These are phyloP conservation scores for Nemophila menziesii DNA, from an alignment of 257 asterid genomes.

Conservation along the genomic window DNA sequence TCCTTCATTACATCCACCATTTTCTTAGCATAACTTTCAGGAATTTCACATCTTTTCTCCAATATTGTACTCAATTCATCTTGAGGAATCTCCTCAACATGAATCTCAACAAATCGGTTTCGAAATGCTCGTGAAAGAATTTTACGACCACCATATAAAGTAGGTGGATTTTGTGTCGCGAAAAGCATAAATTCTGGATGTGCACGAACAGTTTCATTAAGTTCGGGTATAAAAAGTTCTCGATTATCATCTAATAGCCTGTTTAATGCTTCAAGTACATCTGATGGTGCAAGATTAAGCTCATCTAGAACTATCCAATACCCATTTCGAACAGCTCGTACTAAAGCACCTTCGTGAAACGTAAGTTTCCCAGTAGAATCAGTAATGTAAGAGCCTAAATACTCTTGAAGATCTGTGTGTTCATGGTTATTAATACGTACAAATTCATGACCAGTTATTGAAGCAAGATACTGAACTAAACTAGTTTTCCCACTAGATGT, in stretches of 20 bases:
- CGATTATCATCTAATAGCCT: slow-evolving; percentile 89
- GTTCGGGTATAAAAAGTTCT: slow-evolving; percentile 90
- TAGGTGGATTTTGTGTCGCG: slow-evolving; percentile 98
- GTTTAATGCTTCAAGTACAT: slow-evolving; percentile 91
- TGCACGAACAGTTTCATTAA: slow-evolving; percentile 60
- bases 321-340: slow-evolving; percentile 85
- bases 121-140: slow-evolving; percentile 94
- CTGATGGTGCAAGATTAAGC: slow-evolving; percentile 95
- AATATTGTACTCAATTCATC: slow-evolving; percentile 75
- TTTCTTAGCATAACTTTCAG: slow-evolving; percentile 54
- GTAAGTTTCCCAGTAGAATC: slow-evolving; percentile 80
- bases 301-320: slow-evolving; percentile 97
- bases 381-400: slow-evolving; percentile 82
- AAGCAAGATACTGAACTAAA: slow-evolving; percentile 78
- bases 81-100: slow-evolving; percentile 91
- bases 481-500: slow-evolving; percentile 99
- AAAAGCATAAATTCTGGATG: slow-evolving; percentile 87
- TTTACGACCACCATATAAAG: slow-evolving; percentile 87
- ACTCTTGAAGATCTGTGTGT: slow-evolving; percentile 96
- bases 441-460: slow-evolving; percentile 67
- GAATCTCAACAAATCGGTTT: slow-evolving; percentile 97
- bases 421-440: slow-evolving; percentile 91
- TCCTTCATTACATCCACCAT: slow-evolving; percentile 92
- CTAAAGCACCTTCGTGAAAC: slow-evolving; percentile 88
- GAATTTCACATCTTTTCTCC: slow-evolving; percentile 52